Percentiles rank a stretch among this genome's conserved stretches.
These are phyloP conservation scores for Hanseniaspora pseudoguilliermondii DNA, from an alignment of 805 yeast species.

Conservation along the genomic window DNA sequence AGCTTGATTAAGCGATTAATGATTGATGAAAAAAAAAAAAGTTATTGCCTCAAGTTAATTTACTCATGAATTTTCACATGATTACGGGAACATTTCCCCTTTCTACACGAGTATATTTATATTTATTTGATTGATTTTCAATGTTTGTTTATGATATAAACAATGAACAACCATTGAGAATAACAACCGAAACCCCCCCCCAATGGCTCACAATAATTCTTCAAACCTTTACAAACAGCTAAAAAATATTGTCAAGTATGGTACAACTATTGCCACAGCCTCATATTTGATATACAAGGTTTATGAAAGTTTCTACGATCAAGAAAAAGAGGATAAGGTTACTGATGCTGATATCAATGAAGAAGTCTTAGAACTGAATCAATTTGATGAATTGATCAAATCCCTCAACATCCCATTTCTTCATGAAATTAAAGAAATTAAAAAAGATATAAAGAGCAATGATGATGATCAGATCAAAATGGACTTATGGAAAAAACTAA, in stretches of 20 bases:
- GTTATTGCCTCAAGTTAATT: no score
- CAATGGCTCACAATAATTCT: not conserved
- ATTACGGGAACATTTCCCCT: not conserved
- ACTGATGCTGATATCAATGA: conserved; percentile 15
- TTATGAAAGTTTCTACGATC: conserved; percentile 11
- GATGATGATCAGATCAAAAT: not conserved
- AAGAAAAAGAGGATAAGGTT: conserved; percentile 15
- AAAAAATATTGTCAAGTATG: not conserved
- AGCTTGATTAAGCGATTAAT: no score
- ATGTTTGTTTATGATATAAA: not conserved
- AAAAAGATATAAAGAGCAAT: not conserved
- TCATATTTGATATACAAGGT: conserved; percentile 5
- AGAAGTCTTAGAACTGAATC: conserved; percentile 13
- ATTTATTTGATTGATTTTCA: no score
- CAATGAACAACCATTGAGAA: not conserved
- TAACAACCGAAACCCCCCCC: not conserved
- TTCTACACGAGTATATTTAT: no score
- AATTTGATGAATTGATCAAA: conserved; percentile 14
- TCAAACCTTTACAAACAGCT: not conserved
- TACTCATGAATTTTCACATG: not conserved
- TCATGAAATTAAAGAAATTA: not conserved
- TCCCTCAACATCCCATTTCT: conserved; percentile 1
- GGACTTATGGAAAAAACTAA: not conserved
- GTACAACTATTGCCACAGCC: conserved; percentile 1
- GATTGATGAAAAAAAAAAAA: no score